Evolutionary conservation across 2,329 filamentous ascomycete species (phyloP).

Genomic region (Trichoderma koningii): DNA sequence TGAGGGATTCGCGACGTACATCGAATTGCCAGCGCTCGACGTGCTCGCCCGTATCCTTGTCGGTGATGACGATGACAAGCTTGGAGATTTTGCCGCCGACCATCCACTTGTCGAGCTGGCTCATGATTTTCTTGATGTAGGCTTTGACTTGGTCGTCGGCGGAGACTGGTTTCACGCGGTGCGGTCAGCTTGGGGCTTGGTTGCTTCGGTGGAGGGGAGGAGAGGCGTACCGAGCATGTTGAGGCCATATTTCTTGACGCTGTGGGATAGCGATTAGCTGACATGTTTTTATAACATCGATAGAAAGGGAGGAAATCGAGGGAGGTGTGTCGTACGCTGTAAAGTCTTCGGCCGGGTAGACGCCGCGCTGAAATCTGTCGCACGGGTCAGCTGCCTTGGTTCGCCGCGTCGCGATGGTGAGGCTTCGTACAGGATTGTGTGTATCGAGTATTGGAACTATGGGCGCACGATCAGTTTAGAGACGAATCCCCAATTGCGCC

Average conservation of each 20-base stretch:
- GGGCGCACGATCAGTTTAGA: conserved; percentile 28
- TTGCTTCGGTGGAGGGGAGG: not conserved
- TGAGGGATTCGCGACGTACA: conserved; percentile 50
- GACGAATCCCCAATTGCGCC: not conserved
- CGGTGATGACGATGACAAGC: conserved; percentile 93
- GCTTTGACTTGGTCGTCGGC: conserved; percentile 97
- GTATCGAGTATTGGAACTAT: conserved; percentile 95
- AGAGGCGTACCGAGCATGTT: conserved; percentile 78
- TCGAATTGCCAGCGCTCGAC: conserved; percentile 99
- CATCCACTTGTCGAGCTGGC: conserved; percentile 98
- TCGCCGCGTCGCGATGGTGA: conserved; percentile 2
- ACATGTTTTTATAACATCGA: not conserved
- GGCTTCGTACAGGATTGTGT: conserved; percentile 78
- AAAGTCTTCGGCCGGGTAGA: conserved; percentile 95
- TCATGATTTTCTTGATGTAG: conserved; percentile 99
- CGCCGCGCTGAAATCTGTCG: conserved; percentile 76
- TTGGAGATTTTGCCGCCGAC: conserved; percentile 94
- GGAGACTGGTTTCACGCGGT: conserved; percentile 60
- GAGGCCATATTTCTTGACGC: conserved; percentile 97
- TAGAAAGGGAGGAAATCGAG: too few species aligned
- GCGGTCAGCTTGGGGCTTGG: not conserved
- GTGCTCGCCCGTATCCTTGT: conserved; percentile 95
- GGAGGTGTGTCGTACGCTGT: conserved; percentile 70
- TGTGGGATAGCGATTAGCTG: conserved; percentile 28
- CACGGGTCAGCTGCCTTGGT: conserved; percentile 6